A percentile compares a stretch with the other conserved stretches of the same genome.
Evolutionary conservation across 257 asterid species (phyloP).

Genomic region (Ocimum tenuiflorum): DNA sequence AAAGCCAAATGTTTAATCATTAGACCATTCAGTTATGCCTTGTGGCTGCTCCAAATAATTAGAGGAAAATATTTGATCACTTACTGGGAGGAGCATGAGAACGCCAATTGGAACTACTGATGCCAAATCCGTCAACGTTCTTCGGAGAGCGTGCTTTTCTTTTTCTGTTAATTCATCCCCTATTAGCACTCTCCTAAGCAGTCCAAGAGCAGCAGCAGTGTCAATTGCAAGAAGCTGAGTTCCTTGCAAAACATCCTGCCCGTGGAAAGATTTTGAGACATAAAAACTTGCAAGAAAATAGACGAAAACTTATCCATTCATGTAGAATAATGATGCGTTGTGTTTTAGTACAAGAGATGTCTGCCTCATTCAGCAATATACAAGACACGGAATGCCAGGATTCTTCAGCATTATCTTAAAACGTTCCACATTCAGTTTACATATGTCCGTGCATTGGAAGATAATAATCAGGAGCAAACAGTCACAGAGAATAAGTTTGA

Average conservation of each 20-base stretch:
- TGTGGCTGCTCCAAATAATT: not conserved
- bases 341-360: not conserved
- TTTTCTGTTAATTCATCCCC: conserved; percentile 87
- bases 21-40: not conserved
- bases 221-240: conserved; percentile 98
- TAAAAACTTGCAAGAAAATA: too few species aligned
- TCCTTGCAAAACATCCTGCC: conserved; percentile 95
- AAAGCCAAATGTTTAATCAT: not conserved
- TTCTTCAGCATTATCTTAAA: too few species aligned
- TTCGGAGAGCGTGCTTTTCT: conserved; percentile 85
- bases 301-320: not conserved
- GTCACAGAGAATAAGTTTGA: not conserved
- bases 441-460: not conserved
- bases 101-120: conserved; percentile 88
- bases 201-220: conserved; percentile 74
- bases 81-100: conserved; percentile 98
- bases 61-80: conserved; percentile 19
- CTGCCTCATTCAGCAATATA: not conserved
- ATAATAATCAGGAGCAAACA: not conserved
- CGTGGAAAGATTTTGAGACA: not conserved
- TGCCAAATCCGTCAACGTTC: conserved; percentile 94
- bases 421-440: too few species aligned
- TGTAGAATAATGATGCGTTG: not conserved
- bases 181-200: conserved; percentile 60
- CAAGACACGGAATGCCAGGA: not conserved